phyloP scores from a whole-genome alignment of 139 green algal species.

The Pseudopediastrum boryanum region DNA sequence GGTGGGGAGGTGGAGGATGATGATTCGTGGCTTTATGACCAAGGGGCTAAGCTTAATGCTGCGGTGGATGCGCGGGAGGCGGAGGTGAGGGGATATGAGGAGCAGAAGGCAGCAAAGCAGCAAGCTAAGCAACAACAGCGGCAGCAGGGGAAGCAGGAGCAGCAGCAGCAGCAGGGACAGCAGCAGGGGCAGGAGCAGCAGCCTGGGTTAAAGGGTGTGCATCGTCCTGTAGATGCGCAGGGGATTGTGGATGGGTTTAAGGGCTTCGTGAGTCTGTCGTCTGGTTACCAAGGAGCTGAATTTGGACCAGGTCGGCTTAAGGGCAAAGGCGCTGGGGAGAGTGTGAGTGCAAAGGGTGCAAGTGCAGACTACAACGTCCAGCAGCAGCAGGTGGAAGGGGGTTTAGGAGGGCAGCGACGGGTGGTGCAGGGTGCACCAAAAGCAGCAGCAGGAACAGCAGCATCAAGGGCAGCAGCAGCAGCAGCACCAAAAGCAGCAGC shows the following conservation, averaged over 20 bases:
- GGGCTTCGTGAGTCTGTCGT: constrained; percentile 52
- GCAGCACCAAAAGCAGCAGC: background rate
- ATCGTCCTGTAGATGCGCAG: constrained; percentile 58
- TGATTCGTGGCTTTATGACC: constrained; percentile 54
- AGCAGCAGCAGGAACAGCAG: background rate
- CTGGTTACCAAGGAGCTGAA: constrained; percentile 63
- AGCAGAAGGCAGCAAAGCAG: constrained; percentile 8
- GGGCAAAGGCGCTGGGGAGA: background rate
- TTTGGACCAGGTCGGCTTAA: too few relatives aligned
- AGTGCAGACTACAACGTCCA: background rate
- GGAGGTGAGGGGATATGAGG: constrained; percentile 1
- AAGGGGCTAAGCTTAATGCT: constrained; percentile 48
- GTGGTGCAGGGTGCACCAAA: too few relatives aligned
- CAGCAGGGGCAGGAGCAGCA: background rate
- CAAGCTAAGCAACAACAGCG: background rate
- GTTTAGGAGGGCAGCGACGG: background rate
- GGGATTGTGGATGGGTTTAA: constrained; percentile 48
- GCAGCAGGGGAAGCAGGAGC: background rate
- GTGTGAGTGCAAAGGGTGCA: background rate
- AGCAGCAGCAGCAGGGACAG: constrained; percentile 11
- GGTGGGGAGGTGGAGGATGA: constrained; percentile 46
- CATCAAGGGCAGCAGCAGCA: background rate
- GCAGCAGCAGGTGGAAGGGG: background rate
- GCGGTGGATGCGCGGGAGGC: constrained; percentile 46
- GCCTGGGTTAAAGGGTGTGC: background rate